A percentile compares a stretch with the other conserved stretches of the same genome.
phyloP scores from a whole-genome alignment of 768 basidiomycete species.

The Austroboletus festivus region DNA sequence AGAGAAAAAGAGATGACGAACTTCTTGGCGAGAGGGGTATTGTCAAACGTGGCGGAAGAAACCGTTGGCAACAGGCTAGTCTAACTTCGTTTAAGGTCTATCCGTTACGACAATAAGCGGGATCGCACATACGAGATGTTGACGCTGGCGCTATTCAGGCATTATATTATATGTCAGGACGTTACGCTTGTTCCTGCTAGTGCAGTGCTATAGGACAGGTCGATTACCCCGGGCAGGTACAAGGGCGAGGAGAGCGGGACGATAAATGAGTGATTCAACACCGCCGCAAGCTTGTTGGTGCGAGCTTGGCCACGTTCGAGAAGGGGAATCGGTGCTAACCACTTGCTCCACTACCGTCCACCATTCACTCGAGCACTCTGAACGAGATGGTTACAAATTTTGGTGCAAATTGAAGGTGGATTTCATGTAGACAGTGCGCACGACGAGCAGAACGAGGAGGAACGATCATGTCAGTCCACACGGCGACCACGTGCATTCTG shows the following conservation, averaged over 20 bases:
- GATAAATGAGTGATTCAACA: constrained; percentile 11
- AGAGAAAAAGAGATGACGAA: constrained; percentile 12
- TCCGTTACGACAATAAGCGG: constrained; percentile 20
- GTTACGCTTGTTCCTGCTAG: constrained; percentile 2
- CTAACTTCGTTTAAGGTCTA: neutral
- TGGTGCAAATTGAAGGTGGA: no score
- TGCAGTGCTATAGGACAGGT: constrained; percentile 7
- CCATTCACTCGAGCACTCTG: no score
- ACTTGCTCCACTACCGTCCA: no score
- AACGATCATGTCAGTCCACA: no score
- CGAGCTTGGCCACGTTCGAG: no score
- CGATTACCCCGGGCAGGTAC: no score
- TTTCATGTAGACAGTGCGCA: no score
- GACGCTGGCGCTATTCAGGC: neutral
- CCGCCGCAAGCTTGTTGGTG: constrained; percentile 7
- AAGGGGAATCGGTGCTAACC: no score
- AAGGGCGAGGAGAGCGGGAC: neutral
- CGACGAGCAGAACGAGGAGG: no score
- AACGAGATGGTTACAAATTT: no score
- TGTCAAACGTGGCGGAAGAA: neutral
- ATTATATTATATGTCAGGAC: constrained; percentile 7
- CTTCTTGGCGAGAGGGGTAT: constrained; percentile 10
- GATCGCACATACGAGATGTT: constrained; percentile 14
- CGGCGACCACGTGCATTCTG: no score
- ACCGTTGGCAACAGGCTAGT: no score